Evolutionary conservation across 1,139 yeast genomes (phyloP), one percentile per base, ranked within the genome.

Genomic region (Yamadazyma membranifaciens): DNA sequence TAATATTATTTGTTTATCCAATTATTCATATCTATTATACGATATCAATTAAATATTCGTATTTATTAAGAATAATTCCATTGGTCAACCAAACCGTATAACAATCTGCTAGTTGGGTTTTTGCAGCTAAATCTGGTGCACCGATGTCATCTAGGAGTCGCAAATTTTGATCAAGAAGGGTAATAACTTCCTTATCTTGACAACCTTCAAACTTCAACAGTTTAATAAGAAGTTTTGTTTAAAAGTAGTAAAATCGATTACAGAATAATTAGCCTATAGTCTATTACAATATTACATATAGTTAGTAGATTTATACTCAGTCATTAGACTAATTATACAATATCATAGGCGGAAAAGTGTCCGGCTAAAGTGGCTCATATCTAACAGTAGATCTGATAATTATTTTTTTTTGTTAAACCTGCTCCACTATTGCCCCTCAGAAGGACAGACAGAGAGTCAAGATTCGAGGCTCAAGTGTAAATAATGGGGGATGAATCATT

Each of bases 401-500:
- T 13, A 28, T 12, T 9, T 20, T 20, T 20, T 20, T 20, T 20
- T 20, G 24, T 20, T 20, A 20, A 20, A 20, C 24, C 24, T 20
- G 7, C 24, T 20, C 24, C 24, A 6, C 24, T 5, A 20, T 20
- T 20, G 24, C 24, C 7, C 24, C 24, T 20, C 24, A 5, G 7
- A 20, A 20, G 7, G 20, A 33, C n/a, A 33, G 24, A 20, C 5
- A 5, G 7, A 20, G 24, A 7, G 24, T 7, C 32, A 30, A 17
- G 26, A 12, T 13, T 15, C 33, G 32, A 4, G 15, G 3, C 15
- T 14, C 9, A 15, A 30, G 9, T 14, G 6, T 12, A 13, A 26
- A 26, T 9, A 10, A 49, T 50, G 54, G 40, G 48, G 75, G 74
- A 69, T 46, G 86, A 81, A 47, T 66, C 79, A 9, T 62, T 69